Percentiles rank a stretch among this genome's conserved stretches.
These are phyloP conservation scores for Themeda triandra DNA, from an alignment of 176 grass and related monocot species.

Conservation along the genomic window DNA sequence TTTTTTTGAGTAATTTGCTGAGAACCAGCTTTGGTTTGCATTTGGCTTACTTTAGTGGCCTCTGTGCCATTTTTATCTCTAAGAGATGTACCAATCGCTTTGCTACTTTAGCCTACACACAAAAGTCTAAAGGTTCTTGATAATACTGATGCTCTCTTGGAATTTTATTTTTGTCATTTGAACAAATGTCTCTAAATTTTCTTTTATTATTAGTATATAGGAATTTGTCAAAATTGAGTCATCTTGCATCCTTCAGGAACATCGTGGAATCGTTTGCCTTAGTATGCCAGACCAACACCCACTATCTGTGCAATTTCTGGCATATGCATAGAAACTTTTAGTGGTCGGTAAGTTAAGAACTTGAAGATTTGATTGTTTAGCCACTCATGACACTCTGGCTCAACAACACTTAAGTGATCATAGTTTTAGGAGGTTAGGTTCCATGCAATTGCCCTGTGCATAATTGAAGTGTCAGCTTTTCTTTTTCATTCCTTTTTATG, in stretches of 20 bases:
- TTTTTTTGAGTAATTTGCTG: slow-evolving; percentile 9
- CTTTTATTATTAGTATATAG: background rate
- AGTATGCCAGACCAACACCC: background rate
- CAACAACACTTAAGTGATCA: background rate
- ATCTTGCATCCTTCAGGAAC: background rate
- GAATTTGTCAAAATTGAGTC: slow-evolving; percentile 3
- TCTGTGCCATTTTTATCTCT: background rate
- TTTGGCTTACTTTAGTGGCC: background rate
- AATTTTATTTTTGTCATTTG: background rate
- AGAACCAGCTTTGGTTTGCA: background rate
- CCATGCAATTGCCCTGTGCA: background rate
- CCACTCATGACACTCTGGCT: background rate
- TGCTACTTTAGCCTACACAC: slow-evolving; percentile 9
- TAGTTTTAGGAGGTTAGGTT: background rate
- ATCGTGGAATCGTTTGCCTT: background rate
- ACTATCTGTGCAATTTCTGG: background rate
- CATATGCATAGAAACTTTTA: background rate
- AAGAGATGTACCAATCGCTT: background rate
- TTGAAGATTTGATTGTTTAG: background rate
- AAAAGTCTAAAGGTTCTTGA: background rate
- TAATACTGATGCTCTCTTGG: background rate
- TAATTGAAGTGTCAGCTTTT: background rate
- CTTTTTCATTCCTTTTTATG: background rate
- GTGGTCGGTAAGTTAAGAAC: background rate
- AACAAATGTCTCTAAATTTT: slow-evolving; percentile 19